Evolutionary conservation across 2,329 filamentous ascomycete genomes (phyloP), one percentile per base, ranked within the genome.

Genomic region (Aspergillus spinulosporus): DNA sequence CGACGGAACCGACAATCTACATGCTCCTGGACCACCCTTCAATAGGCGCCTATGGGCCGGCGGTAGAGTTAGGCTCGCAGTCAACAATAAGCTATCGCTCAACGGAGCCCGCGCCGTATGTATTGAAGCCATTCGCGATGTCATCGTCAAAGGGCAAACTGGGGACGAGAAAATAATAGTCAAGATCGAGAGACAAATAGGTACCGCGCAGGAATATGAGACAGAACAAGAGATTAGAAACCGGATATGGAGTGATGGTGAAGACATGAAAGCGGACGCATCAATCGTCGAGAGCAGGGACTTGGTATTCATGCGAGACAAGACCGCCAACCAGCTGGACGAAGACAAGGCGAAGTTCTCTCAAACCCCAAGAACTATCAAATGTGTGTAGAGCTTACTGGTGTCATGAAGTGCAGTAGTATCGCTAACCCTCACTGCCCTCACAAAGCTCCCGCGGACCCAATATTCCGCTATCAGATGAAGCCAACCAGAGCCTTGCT

Each of bases 41-140:
- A 81, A 81, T 49, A 83, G 89, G 21, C 86, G 94, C 14, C 85
- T 99, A 77, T 99, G 94, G 94, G 90, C 90, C 11, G 92, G 92
- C 32, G 94, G 93, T 0, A 81, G 82, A 40, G 74, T 97, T 6
- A 69, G 68, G 1, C 89, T 89, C 63, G 57, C 71, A 32, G 59
- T 62, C 14, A 59, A 68, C 49, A 57, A 59, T 8, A 64, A 54
- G 9, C 66, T 72, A 15, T 42, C 61, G 32, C 64, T 76, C 7
- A 62, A 74, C 56, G 72, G 72, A 12, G 62, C 63, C 21, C 68
- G 74, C n/a, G 74, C 75, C 11, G 72, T 74, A 11, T 80, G 78
- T 51, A 64, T 74, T 21, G 80, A 82, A 64, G 68, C 68, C 9
- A 80, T 82, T 47, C 70, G 69, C 14, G 72, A 78, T 62, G 78